A percentile compares a stretch with the other conserved stretches of the same genome.
Evolutionary conservation across 2,329 filamentous ascomycete species (phyloP).

Genomic region (Lachnellula suecica): DNA sequence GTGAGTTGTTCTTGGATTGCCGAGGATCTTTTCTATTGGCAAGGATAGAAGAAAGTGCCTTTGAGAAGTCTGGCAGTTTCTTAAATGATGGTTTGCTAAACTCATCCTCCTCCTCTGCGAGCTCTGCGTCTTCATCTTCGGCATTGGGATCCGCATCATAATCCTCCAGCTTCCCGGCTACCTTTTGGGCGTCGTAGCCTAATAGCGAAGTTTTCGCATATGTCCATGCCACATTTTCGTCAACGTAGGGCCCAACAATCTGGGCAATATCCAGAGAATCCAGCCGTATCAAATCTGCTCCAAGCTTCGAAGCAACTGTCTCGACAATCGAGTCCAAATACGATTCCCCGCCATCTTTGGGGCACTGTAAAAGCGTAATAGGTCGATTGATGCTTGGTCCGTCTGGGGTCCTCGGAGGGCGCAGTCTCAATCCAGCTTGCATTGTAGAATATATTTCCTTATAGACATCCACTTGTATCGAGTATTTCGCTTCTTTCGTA

Average conservation of each 20-base stretch:
- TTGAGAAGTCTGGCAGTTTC: background rate
- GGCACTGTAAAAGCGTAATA: conserved; percentile 59
- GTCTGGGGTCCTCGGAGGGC: conserved; percentile 36
- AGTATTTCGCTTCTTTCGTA: conserved; percentile 25
- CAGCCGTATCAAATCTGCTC: conserved; percentile 66
- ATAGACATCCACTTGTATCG: conserved; percentile 30
- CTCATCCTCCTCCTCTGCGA: conserved; percentile 38
- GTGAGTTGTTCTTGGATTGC: background rate
- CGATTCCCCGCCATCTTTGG: conserved; percentile 51
- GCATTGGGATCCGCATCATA: conserved; percentile 45
- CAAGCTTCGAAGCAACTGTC: conserved; percentile 58
- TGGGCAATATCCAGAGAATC: conserved; percentile 70
- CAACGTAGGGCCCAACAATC: conserved; percentile 68
- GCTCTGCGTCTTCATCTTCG: conserved; percentile 41
- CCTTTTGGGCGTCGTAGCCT: conserved; percentile 55
- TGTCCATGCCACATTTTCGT: conserved; percentile 52
- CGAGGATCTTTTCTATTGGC: background rate
- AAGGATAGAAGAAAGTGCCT: conserved; percentile 12
- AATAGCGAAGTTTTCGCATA: conserved; percentile 51
- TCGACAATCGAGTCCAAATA: conserved; percentile 62
- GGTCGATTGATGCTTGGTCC: conserved; percentile 47
- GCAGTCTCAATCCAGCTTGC: conserved; percentile 47
- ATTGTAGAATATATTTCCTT: conserved; percentile 45
- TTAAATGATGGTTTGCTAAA: conserved; percentile 10
- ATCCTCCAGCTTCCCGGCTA: conserved; percentile 52